Conservation (phyloP, 108 stramenopile species). For the Pseudonitzschia delicatissima region DNA sequence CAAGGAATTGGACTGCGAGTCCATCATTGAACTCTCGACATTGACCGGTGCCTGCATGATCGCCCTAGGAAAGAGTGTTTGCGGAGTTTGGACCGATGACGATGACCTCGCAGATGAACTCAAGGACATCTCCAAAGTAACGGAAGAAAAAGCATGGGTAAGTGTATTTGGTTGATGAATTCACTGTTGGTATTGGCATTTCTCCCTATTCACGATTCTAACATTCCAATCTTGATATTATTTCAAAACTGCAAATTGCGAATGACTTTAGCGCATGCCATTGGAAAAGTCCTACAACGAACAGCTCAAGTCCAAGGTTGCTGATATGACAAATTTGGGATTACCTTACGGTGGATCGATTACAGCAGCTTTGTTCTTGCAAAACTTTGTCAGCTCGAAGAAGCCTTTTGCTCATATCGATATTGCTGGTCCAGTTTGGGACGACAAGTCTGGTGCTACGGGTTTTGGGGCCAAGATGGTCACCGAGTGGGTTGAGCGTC, state of each 20-base stretch:
- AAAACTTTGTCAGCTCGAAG: conserved; percentile 88
- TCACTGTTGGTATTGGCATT: background rate
- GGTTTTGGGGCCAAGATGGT: conserved; percentile 94
- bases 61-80: conserved; percentile 65
- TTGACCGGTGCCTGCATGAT: conserved; percentile 93
- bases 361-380: conserved; percentile 85
- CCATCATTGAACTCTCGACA: conserved; percentile 93
- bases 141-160: conserved; percentile 89
- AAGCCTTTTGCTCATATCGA: conserved; percentile 85
- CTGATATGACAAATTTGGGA: conserved; percentile 84
- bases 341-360: conserved; percentile 84
- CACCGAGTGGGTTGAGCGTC: conserved; percentile 80
- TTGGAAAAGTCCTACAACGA: conserved; percentile 79
- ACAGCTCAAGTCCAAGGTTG: conserved; percentile 80
- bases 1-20: conserved; percentile 85
- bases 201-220: background rate
- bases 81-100: conserved; percentile 86
- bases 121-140: conserved; percentile 64
- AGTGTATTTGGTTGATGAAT: background rate
- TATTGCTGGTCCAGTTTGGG: conserved; percentile 96
- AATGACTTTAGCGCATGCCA: conserved; percentile 63
- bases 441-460: conserved; percentile 70
- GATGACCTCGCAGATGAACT: conserved; percentile 85
- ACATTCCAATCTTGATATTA: background rate
- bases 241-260: background rate